Base-by-base conservation (phyloP, 495 filamentous ascomycete genomes). In the Xylaria venustula region DNA sequence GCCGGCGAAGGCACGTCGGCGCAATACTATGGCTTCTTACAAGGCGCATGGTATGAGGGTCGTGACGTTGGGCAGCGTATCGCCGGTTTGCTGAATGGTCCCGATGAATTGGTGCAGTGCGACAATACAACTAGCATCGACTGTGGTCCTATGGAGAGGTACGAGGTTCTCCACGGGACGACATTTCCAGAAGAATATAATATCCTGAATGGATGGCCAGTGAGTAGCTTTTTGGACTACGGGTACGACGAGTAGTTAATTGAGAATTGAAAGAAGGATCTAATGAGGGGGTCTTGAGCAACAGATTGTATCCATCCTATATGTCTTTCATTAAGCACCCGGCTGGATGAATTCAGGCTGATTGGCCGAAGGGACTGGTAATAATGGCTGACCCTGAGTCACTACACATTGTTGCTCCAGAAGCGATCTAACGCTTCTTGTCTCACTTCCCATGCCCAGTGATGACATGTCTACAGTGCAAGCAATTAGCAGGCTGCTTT, bases 21-120 rank as follows among this genome's bases (percentile, higher is more conserved):
- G 12, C 77, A 85, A 71, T 90, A 87, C 64, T 92, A 83, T 73
- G 88, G 88, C 0, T 91, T 88, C 69, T 68, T 92, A 72, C 89
- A 91, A 62, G 74, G 72, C 7, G 73, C 73, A 2, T 90, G 78
- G 73, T 85, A 81, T 41, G 86, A 88, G 70, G 87, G 87, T 0
- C 73, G 77, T 20, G 75, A 81, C 47, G 85, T 76, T 0, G 86
- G 81, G 1, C 64, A 75, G 60, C 68, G 75, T 19, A 79, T 88
- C 53, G 85, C 82, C 7, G 73, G 64, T 7, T 74, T 79, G 20
- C 66, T 80, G 22, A 65, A 60, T n/a, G 60, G 60, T 5, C 68
- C 72, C 8, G 60, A 57, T 14, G 58, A 44, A 14, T 28, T 46
- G 20, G 36, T 42, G 2, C 53, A 60, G 42, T 71, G 69, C 52